Conservation (phyloP, 345 rosid species). For the Gossypium turneri region DNA sequence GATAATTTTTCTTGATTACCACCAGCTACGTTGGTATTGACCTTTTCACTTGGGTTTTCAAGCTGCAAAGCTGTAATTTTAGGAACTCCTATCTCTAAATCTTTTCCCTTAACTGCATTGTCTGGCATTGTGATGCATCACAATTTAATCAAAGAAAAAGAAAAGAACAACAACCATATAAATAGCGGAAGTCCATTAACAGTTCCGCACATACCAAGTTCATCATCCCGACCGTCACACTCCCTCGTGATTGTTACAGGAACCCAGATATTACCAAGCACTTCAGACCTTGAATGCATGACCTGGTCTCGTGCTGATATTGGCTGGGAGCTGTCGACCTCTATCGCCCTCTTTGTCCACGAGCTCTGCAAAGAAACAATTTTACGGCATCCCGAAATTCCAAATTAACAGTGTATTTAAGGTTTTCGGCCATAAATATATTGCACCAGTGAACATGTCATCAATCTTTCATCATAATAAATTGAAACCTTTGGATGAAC, state of each 20-base stretch:
- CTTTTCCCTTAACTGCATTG: constrained; percentile 30
- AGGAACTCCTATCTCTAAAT: constrained; percentile 38
- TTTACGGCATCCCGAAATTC: constrained; percentile 6
- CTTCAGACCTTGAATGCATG: constrained; percentile 33
- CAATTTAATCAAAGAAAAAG: constrained; percentile 9
- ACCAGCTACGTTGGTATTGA: constrained; percentile 8
- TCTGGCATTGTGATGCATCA: constrained; percentile 22
- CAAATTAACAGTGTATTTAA: background rate
- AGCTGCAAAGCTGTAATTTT: constrained; percentile 22
- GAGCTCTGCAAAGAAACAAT: constrained; percentile 37
- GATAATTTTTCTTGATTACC: constrained; percentile 21
- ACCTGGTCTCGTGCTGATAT: constrained; percentile 29
- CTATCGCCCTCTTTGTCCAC: constrained; percentile 38
- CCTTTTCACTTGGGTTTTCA: constrained; percentile 24
- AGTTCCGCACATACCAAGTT: constrained; percentile 27
- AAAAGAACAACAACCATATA: background rate
- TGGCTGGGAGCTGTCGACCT: constrained; percentile 37
- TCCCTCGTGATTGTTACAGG: constrained; percentile 26
- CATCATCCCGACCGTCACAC: constrained; percentile 24
- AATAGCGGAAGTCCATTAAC: background rate
- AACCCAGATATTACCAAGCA: constrained; percentile 30
- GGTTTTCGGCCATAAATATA: background rate
- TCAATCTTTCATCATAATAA: background rate
- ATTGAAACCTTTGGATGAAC: background rate
- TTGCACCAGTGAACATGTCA: background rate